These are phyloP conservation scores for Mycosphaerella sp. DNA, from an alignment of 2,329 filamentous ascomycete species.

Conservation along the genomic window DNA sequence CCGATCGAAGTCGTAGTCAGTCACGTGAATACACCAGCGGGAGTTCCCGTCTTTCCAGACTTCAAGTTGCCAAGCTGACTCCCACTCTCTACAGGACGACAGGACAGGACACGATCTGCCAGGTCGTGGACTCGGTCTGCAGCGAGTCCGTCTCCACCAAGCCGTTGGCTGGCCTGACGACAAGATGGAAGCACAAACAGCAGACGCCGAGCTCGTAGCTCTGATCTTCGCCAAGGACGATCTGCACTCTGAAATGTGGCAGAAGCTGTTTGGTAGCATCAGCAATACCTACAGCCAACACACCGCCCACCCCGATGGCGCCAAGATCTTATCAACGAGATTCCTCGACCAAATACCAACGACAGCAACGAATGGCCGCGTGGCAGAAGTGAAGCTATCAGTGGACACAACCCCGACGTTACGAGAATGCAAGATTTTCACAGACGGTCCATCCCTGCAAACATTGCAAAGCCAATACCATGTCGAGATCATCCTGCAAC, in stretches of 20 bases:
- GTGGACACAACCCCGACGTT: background rate
- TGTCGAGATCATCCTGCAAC: constrained; percentile 23
- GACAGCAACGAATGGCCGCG: background rate
- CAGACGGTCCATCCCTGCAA: constrained; percentile 11
- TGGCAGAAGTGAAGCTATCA: constrained; percentile 8
- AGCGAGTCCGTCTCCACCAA: background rate
- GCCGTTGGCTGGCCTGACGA: background rate
- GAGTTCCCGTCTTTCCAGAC: too few relatives aligned
- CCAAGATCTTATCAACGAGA: background rate
- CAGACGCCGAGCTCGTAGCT: constrained; percentile 7
- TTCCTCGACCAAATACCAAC: constrained; percentile 5
- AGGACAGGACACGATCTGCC: too few relatives aligned
- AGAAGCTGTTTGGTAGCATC: constrained; percentile 9
- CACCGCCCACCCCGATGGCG: constrained; percentile 7
- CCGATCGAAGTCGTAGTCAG: too few relatives aligned
- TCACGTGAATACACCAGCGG: too few relatives aligned
- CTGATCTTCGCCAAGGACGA: constrained; percentile 10
- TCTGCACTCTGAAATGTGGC: constrained; percentile 7
- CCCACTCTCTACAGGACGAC: too few relatives aligned
- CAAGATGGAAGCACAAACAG: background rate
- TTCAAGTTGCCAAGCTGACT: too few relatives aligned
- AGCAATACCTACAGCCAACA: constrained; percentile 1
- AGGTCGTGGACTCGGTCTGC: too few relatives aligned
- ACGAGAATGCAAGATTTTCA: constrained; percentile 16
- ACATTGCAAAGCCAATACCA: background rate